Evolutionary conservation across 768 basidiomycete species (phyloP).

Genomic region (Suillus subluteus): DNA sequence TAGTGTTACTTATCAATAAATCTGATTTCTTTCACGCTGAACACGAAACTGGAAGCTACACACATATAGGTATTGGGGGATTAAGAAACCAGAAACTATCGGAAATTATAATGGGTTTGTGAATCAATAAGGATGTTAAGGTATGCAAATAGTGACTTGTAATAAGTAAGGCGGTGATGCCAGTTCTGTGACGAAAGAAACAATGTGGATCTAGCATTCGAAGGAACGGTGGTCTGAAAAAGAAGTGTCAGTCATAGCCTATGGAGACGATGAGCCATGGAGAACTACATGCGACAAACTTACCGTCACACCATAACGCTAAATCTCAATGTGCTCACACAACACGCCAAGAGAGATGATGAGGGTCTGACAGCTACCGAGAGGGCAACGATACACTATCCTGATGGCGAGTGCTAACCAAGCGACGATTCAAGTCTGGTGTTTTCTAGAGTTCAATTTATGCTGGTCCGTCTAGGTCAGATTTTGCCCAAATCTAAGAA

Average conservation of each 20-base stretch:
- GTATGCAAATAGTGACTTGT: background rate
- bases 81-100: background rate
- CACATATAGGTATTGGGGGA: too few relatives aligned
- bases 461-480: conserved; percentile 38
- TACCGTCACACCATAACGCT: too few relatives aligned
- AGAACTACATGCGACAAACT: too few relatives aligned
- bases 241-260: too few relatives aligned
- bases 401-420: conserved; percentile 45
- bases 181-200: background rate
- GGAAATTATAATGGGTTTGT: background rate
- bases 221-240: background rate
- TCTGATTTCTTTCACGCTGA: too few relatives aligned
- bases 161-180: background rate
- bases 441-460: conserved; percentile 50
- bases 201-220: background rate
- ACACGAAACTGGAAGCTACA: too few relatives aligned
- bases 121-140: background rate
- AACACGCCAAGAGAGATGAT: conserved; percentile 53
- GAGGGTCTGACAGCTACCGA: conserved; percentile 40
- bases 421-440: conserved; percentile 61
- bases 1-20: too few relatives aligned
- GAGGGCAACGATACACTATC: conserved; percentile 56
- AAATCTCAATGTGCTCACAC: conserved; percentile 60
- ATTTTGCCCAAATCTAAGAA: background rate
- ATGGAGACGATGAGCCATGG: too few relatives aligned